Evolutionary conservation across 352 stramenopile species (phyloP).

Genomic region (Elongisporangium undulatum): DNA sequence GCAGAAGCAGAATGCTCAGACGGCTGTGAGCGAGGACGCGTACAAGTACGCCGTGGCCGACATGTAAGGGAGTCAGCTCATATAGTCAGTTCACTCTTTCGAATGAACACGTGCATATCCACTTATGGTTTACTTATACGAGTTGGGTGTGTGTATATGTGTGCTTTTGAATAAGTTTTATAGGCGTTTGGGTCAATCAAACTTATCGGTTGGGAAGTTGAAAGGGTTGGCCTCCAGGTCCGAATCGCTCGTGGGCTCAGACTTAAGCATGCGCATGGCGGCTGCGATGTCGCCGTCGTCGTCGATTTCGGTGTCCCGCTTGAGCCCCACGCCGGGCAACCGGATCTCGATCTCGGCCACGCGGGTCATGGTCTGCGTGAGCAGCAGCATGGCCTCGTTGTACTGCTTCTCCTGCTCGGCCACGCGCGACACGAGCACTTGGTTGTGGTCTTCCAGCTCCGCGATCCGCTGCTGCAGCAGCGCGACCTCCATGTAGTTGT

Average conservation of each 20-base stretch:
- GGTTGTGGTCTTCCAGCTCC: slow-evolving; percentile 72
- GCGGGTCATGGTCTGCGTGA: slow-evolving; percentile 83
- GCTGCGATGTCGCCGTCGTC: slow-evolving; percentile 22
- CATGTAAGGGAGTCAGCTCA: slow-evolving; percentile 50
- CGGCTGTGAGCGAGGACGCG: slow-evolving; percentile 59
- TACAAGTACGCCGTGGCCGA: slow-evolving; percentile 81
- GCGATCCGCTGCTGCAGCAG: slow-evolving; percentile 49
- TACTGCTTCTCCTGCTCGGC: slow-evolving; percentile 82
- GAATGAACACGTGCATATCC: no score
- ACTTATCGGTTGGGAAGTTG: slow-evolving; percentile 60
- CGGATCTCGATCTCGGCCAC: slow-evolving; percentile 82
- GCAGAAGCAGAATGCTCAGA: slow-evolving; percentile 61
- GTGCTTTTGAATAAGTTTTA: not conserved
- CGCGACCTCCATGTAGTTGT: slow-evolving; percentile 35
- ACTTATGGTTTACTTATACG: no score
- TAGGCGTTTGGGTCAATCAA: slow-evolving; percentile 24
- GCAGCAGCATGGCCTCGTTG: slow-evolving; percentile 80
- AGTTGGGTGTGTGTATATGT: not conserved
- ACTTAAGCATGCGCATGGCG: slow-evolving; percentile 6
- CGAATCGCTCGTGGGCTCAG: slow-evolving; percentile 37
- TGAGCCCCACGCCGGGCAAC: slow-evolving; percentile 38
- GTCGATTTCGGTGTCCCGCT: slow-evolving; percentile 37
- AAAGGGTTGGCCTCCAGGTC: slow-evolving; percentile 38
- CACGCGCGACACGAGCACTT: slow-evolving; percentile 58
- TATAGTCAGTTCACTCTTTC: not conserved